Evolutionary conservation across 495 filamentous ascomycete species (phyloP).

Genomic region (Trichoderma virens): DNA sequence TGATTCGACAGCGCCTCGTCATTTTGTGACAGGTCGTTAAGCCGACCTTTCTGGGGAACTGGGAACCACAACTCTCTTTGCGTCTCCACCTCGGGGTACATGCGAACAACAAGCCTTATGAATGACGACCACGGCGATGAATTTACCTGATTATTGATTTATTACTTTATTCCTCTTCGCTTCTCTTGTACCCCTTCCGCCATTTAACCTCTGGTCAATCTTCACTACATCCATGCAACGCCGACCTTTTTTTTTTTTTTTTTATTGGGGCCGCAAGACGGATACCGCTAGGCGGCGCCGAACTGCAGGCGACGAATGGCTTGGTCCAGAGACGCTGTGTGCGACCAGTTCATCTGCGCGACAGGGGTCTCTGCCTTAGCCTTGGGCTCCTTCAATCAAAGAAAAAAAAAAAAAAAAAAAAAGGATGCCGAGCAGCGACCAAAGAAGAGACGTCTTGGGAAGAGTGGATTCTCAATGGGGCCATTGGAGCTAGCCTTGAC

Average conservation of each 20-base stretch:
- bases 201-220: neutral
- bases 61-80: neutral
- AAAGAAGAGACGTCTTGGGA: neutral
- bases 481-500: neutral
- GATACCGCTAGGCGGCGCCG: slow-evolving; percentile 3
- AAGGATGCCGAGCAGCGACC: neutral
- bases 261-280: neutral
- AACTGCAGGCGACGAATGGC: neutral
- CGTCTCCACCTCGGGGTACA: neutral
- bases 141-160: neutral
- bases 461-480: neutral
- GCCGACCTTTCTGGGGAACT: slow-evolving; percentile 1
- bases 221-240: neutral
- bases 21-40: slow-evolving; percentile 1
- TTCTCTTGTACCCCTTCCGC: neutral
- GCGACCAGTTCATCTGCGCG: neutral
- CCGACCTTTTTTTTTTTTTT: neutral
- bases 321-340: neutral
- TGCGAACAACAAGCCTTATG: neutral
- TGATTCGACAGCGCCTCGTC: neutral
- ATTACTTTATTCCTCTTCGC: neutral
- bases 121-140: neutral
- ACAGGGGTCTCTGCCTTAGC: neutral
- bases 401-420: neutral
- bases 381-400: neutral